phyloP scores from a whole-genome alignment of 2,329 filamentous ascomycete species.

The Fusarium subtropicale region DNA sequence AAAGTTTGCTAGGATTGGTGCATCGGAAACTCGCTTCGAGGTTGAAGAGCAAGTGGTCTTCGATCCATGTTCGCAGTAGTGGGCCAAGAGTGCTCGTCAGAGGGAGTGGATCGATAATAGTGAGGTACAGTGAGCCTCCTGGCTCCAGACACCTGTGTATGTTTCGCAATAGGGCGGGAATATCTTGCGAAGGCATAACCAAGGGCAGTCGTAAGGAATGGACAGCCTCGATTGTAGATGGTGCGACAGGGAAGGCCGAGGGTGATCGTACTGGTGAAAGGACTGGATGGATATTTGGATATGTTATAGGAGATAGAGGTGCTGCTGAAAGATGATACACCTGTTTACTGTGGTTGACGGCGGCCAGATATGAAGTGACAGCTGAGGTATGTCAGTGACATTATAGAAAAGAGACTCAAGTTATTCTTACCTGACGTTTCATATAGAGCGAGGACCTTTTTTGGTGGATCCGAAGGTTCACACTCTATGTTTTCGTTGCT shows the following conservation, averaged over 20 bases:
- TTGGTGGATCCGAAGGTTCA: conserved; percentile 11
- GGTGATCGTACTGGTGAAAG: conserved; percentile 54
- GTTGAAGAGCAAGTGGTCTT: conserved; percentile 68
- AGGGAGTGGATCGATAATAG: conserved; percentile 72
- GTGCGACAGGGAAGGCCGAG: conserved; percentile 53
- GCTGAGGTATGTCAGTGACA: neutral
- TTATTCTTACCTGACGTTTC: conserved; percentile 26
- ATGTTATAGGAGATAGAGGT: conserved; percentile 46
- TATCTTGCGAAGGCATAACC: conserved; percentile 65
- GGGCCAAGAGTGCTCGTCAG: conserved; percentile 66
- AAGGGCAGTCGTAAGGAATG: conserved; percentile 68
- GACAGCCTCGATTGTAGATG: conserved; percentile 60
- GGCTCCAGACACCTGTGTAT: conserved; percentile 68
- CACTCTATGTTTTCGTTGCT: conserved; percentile 43
- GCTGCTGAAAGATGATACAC: conserved; percentile 33
- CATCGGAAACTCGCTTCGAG: conserved; percentile 70
- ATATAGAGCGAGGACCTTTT: conserved; percentile 33
- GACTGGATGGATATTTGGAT: conserved; percentile 57
- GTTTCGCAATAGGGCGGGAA: conserved; percentile 67
- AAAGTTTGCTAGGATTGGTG: conserved; percentile 66
- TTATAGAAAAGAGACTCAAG: rapidly evolving
- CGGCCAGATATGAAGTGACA: conserved; percentile 30
- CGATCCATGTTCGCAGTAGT: conserved; percentile 68
- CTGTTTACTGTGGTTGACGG: conserved; percentile 26
- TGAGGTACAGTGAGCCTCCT: conserved; percentile 67